A percentile compares a stretch with the other conserved stretches of the same genome.
Evolutionary conservation across 495 filamentous ascomycete species (phyloP).

Genomic region (Opeltia flavorubescens): DNA sequence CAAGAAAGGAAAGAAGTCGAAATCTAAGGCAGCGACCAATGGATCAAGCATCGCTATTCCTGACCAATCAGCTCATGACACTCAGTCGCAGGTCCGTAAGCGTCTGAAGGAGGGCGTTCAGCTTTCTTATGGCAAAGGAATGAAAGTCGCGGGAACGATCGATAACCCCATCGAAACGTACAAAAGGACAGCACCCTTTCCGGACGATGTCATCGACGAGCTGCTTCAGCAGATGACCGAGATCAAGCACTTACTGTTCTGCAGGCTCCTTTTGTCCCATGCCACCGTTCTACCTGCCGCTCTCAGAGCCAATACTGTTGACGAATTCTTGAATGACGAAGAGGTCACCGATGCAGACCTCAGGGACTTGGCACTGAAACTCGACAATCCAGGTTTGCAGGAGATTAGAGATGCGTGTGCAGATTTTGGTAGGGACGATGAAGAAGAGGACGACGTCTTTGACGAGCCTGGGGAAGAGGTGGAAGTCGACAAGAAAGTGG

Average conservation of each 20-base stretch:
- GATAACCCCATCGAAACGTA: constrained; percentile 21
- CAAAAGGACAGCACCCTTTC: constrained; percentile 22
- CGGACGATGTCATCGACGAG: constrained; percentile 29
- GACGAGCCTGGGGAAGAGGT: constrained; percentile 19
- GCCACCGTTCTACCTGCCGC: constrained; percentile 32
- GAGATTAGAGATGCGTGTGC: constrained; percentile 38
- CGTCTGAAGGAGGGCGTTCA: constrained; percentile 27
- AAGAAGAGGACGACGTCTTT: constrained; percentile 19
- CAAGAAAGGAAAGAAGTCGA: constrained; percentile 27
- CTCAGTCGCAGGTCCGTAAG: constrained; percentile 23
- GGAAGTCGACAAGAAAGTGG: background rate
- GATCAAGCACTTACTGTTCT: constrained; percentile 37
- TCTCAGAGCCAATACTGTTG: constrained; percentile 26
- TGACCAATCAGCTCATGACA: constrained; percentile 29
- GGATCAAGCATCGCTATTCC: constrained; percentile 8
- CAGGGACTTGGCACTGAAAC: constrained; percentile 32
- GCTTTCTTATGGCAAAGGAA: constrained; percentile 22
- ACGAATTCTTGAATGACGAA: constrained; percentile 31
- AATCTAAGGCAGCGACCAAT: constrained; percentile 14
- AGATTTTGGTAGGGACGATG: constrained; percentile 30
- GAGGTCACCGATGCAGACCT: constrained; percentile 30
- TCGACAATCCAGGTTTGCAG: constrained; percentile 32
- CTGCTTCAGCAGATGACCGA: constrained; percentile 31
- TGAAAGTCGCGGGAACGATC: constrained; percentile 25
- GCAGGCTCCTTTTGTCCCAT: constrained; percentile 33